These are phyloP conservation scores for Ceratobasidium papillatum DNA, from an alignment of 1,284 basidiomycete species.

Conservation along the genomic window DNA sequence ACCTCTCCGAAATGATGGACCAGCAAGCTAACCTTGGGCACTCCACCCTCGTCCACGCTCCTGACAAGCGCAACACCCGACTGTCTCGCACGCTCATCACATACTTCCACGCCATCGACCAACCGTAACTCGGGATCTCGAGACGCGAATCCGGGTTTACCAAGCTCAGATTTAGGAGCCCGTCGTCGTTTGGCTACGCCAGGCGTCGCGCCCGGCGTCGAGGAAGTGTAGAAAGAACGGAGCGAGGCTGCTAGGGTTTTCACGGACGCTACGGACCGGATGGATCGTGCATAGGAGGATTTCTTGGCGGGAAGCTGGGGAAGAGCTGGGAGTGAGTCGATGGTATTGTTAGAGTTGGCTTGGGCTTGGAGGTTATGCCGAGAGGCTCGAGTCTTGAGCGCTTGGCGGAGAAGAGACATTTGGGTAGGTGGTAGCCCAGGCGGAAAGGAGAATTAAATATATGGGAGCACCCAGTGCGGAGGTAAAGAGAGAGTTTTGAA, in stretches of 20 bases:
- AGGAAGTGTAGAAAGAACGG: slow-evolving; percentile 21
- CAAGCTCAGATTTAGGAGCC: slow-evolving; percentile 7
- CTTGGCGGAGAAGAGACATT: slow-evolving; percentile 35
- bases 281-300: slow-evolving; percentile 4
- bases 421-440: neutral
- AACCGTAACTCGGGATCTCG: neutral
- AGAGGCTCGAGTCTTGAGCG: neutral
- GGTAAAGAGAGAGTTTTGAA: neutral
- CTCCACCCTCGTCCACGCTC: slow-evolving; percentile 12
- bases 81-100: neutral
- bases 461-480: neutral
- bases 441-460: neutral
- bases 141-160: slow-evolving; percentile 7
- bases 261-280: slow-evolving; percentile 9
- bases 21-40: neutral
- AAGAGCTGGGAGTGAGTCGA: neutral
- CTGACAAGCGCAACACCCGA: slow-evolving; percentile 7
- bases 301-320: slow-evolving; percentile 8
- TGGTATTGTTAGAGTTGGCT: neutral
- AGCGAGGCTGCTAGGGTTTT: slow-evolving; percentile 23
- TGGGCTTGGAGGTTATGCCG: neutral
- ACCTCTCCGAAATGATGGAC: slow-evolving; percentile 26
- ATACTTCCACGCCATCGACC: slow-evolving; percentile 23
- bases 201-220: neutral
- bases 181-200: slow-evolving; percentile 2